A percentile compares a stretch with the other conserved stretches of the same genome.
Evolutionary conservation across 768 basidiomycete species (phyloP).

Genomic region (Tulasnella sp.): DNA sequence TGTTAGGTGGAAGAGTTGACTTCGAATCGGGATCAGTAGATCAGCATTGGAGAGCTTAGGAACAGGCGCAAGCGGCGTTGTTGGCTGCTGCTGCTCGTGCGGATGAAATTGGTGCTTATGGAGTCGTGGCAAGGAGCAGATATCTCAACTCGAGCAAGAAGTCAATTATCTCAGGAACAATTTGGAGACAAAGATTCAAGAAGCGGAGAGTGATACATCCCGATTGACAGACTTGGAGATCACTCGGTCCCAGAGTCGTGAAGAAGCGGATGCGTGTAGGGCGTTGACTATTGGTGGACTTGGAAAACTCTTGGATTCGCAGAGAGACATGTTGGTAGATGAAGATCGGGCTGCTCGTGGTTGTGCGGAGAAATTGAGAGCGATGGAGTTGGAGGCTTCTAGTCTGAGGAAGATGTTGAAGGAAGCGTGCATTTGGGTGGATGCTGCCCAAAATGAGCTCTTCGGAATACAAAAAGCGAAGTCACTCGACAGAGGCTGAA

Average conservation of each 20-base stretch:
- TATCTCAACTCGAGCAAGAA: slow-evolving; percentile 59
- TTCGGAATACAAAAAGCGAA: slow-evolving; percentile 49
- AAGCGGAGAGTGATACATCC: slow-evolving; percentile 54
- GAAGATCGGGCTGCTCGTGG: slow-evolving; percentile 65
- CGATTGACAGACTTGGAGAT: slow-evolving; percentile 73
- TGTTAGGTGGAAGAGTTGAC: slow-evolving; percentile 60
- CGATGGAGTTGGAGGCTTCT: slow-evolving; percentile 61
- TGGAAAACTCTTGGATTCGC: slow-evolving; percentile 76
- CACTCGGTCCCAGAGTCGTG: slow-evolving; percentile 80
- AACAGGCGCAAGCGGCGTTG: slow-evolving; percentile 70
- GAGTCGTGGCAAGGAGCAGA: slow-evolving; percentile 56
- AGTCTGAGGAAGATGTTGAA: slow-evolving; percentile 70
- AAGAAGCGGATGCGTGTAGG: slow-evolving; percentile 84
- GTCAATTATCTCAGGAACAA: slow-evolving; percentile 69
- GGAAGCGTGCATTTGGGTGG: slow-evolving; percentile 57
- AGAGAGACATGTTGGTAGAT: slow-evolving; percentile 71
- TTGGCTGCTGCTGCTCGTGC: slow-evolving; percentile 62
- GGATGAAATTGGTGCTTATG: slow-evolving; percentile 62
- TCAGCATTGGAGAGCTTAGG: slow-evolving; percentile 75
- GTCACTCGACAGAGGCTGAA: slow-evolving; percentile 51
- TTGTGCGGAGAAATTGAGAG: slow-evolving; percentile 69
- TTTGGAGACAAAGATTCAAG: slow-evolving; percentile 57
- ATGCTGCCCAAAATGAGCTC: slow-evolving; percentile 55
- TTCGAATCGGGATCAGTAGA: slow-evolving; percentile 57
- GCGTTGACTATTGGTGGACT: slow-evolving; percentile 75